Base-by-base conservation (phyloP, 768 basidiomycete species). In the Suillus variegatus region DNA sequence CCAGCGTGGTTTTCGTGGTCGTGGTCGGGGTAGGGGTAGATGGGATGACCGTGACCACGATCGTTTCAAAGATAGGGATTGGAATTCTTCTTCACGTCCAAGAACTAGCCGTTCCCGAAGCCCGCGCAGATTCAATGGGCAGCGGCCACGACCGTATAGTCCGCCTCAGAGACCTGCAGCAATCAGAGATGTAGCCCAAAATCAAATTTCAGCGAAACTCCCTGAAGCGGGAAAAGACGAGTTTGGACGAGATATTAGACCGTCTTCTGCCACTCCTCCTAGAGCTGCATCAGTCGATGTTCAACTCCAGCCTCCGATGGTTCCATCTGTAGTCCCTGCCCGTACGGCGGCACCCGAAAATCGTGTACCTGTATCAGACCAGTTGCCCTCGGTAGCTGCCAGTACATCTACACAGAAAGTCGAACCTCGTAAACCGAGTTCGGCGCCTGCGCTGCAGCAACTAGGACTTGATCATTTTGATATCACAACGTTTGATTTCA, bases 161-260 rank as follows among this genome's bases (percentile, higher is more conserved):
- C 89, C 90, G 66, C 84, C 88, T 66, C 78, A 79, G 64, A 82
- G 84, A 69, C 79, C 82, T 56, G 73, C 80, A 52, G 71, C 77
- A 63, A 71, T 78, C 49, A 65, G 64, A 65, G 68, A 75, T 63
- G 71, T 69, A 52, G 63, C 72, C 60, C 72, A 70, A 61, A 73
- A 68, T 68, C 72, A 70, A 60, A 73, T 68, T 68, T 66, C 75
- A 70, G 56, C 74, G 47, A 69, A 67, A 73, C 68, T 68, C 61
- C 78, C 72, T 58, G 73, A 73, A 62, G 69, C 74, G n/a, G 87
- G 80, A 64, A 92, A 88, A 77, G 92, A 94, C 84, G 92, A 94
- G 76, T 94, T 94, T 77, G 92, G 93, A 69, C 88, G 93, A 71
- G 92, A 94, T 74, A 83, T 93, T 72, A 84, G 92, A 70, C 79